Percentiles rank a stretch among this genome's conserved stretches.
phyloP scores from a whole-genome alignment of 2,329 filamentous ascomycete species.

The Pseudopithomyces chartarum region DNA sequence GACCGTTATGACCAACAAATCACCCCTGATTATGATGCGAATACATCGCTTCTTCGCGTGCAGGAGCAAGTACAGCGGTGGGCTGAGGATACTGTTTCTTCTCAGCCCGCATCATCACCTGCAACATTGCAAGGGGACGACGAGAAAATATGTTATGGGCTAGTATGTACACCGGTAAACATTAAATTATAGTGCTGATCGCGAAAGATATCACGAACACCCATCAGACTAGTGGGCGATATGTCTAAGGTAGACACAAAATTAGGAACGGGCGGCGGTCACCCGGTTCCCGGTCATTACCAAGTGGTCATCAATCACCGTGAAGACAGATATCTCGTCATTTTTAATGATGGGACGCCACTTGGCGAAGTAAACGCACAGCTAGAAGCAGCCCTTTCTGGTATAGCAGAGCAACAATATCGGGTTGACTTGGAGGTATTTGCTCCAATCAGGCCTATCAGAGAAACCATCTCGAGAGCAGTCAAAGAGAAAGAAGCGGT shows the following conservation, averaged over 20 bases:
- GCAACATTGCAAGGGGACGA: slow-evolving; percentile 1
- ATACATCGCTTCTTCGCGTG: slow-evolving; percentile 8
- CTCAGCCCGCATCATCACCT: slow-evolving; percentile 2
- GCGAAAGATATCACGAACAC: slow-evolving; percentile 20
- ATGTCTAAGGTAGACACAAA: slow-evolving; percentile 27
- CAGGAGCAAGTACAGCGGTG: slow-evolving; percentile 25
- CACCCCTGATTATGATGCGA: neutral
- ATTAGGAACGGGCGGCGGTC: slow-evolving; percentile 8
- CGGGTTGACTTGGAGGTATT: slow-evolving; percentile 30
- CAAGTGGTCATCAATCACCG: slow-evolving; percentile 16
- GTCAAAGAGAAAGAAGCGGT: slow-evolving; percentile 31
- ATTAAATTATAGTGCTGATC: neutral
- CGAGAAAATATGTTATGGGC: slow-evolving; percentile 28
- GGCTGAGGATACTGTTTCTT: slow-evolving; percentile 10
- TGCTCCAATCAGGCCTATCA: slow-evolving; percentile 18
- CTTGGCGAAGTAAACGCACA: slow-evolving; percentile 28
- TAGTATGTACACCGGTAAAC: slow-evolving; percentile 14
- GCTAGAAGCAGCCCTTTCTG: slow-evolving; percentile 22
- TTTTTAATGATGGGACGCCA: slow-evolving; percentile 16
- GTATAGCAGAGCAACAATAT: slow-evolving; percentile 18
- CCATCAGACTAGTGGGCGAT: slow-evolving; percentile 26
- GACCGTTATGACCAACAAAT: slow-evolving; percentile 2
- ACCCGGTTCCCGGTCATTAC: slow-evolving; percentile 21
- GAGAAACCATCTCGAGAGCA: slow-evolving; percentile 28
- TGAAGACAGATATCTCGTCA: slow-evolving; percentile 18